Percentiles rank a stretch among this genome's conserved stretches.
Evolutionary conservation across 257 asterid genomes (phyloP).

Genomic region (Paraleonurus japonicus): DNA sequence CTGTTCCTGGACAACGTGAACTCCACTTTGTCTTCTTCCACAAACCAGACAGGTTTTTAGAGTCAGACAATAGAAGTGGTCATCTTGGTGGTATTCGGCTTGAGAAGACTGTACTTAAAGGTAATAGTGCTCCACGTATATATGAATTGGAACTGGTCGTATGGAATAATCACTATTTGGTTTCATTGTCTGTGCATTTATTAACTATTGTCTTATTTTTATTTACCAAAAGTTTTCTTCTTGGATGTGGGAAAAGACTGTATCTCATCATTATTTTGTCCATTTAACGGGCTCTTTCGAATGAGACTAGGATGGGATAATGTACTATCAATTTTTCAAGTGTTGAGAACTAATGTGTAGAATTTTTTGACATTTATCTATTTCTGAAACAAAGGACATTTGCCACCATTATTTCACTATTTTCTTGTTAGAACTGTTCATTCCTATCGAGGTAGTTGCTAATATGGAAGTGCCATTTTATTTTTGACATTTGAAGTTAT

Average conservation of each 20-base stretch:
- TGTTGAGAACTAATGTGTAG: not conserved
- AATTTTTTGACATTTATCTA: not conserved
- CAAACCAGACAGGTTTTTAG: constrained; percentile 74
- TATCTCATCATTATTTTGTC: not conserved
- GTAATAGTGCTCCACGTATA: constrained; percentile 32
- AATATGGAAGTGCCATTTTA: not conserved
- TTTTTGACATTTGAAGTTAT: not conserved
- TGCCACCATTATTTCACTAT: not conserved
- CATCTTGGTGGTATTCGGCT: constrained; percentile 64
- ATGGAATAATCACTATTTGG: not conserved
- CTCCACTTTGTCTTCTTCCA: constrained; percentile 87
- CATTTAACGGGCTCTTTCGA: not conserved
- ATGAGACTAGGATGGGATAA: not conserved
- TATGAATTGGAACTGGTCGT: not conserved
- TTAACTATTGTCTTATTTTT: not conserved
- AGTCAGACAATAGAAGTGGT: constrained; percentile 45
- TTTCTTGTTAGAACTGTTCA: not conserved
- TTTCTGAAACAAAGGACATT: not conserved
- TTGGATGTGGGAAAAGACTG: not conserved
- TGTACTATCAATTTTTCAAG: not conserved
- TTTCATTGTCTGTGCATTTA: not conserved
- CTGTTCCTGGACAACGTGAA: constrained; percentile 52
- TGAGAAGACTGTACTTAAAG: constrained; percentile 76
- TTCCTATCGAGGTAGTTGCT: not conserved
- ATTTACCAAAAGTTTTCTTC: not conserved